A percentile compares a stretch with the other conserved stretches of the same genome.
Conservation (phyloP, 139 green algal genomes). For the Picochlorum sp. region DNA sequence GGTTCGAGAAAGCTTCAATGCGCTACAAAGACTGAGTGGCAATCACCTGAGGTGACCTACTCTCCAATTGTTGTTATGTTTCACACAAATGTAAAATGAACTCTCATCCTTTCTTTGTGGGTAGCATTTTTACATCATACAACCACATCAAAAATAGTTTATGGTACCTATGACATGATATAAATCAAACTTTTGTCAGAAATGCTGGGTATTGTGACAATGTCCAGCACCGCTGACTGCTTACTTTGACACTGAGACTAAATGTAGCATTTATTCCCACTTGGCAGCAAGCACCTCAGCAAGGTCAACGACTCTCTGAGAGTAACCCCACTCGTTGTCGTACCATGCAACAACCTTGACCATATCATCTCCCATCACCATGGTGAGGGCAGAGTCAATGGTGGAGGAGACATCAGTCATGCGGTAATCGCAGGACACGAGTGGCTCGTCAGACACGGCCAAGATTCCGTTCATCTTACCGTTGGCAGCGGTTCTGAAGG, state of each 20-base stretch:
- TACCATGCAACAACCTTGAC: constrained; percentile 94
- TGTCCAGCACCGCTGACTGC: not conserved
- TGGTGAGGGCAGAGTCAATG: constrained; percentile 95
- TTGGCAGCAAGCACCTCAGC: constrained; percentile 73
- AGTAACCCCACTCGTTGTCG: constrained; percentile 95
- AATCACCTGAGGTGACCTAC: no score
- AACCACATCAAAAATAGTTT: no score
- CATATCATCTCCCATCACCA: constrained; percentile 99
- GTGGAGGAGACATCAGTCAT: constrained; percentile 80
- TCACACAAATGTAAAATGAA: not conserved
- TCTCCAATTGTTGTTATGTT: no score
- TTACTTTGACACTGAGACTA: not conserved
- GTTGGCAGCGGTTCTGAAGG: constrained; percentile 81
- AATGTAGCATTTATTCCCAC: constrained; percentile 39
- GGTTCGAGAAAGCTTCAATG: constrained; percentile 94
- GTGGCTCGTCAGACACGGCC: constrained; percentile 79
- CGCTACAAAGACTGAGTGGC: constrained; percentile 66
- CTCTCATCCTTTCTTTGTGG: not conserved
- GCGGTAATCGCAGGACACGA: constrained; percentile 96
- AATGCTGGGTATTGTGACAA: no score
- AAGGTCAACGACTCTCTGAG: constrained; percentile 93
- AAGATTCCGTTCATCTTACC: constrained; percentile 87
- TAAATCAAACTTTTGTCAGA: no score
- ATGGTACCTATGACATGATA: no score
- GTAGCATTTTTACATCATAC: no score